Conservation (phyloP, 352 stramenopile species). For the Phytopythium chamaehyphon region DNA sequence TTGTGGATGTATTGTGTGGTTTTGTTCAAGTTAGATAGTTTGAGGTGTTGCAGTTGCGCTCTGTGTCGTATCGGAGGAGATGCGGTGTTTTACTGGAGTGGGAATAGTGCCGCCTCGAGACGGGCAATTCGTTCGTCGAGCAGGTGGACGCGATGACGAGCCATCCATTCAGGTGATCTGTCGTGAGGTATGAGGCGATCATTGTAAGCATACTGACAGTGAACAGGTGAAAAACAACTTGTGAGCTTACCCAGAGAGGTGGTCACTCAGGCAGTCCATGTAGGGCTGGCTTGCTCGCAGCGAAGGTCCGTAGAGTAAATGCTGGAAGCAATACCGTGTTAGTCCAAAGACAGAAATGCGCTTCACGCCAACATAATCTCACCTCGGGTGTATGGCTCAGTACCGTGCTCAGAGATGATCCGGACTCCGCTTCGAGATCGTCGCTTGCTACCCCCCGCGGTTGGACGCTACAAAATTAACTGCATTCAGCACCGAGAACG, state of each 20-base stretch:
- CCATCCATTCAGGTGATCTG: constrained; percentile 48
- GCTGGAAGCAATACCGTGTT: constrained; percentile 11
- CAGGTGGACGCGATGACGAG: constrained; percentile 26
- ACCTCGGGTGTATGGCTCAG: constrained; percentile 65
- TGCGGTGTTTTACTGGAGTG: background rate
- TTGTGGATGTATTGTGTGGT: too few relatives aligned
- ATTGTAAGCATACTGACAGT: too few relatives aligned
- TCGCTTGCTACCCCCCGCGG: constrained; percentile 42
- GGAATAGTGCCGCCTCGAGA: constrained; percentile 35
- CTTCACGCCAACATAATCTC: background rate
- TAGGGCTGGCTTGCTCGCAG: constrained; percentile 41
- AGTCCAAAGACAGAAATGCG: too few relatives aligned
- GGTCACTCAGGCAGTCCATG: constrained; percentile 53
- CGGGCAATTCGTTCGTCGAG: constrained; percentile 40
- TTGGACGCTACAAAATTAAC: background rate
- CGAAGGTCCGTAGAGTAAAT: constrained; percentile 42
- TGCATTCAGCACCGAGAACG: background rate
- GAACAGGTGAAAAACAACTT: too few relatives aligned
- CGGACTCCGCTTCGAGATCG: constrained; percentile 48
- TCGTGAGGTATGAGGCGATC: background rate
- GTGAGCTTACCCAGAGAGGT: constrained; percentile 41
- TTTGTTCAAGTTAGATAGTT: background rate
- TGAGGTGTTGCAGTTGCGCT: background rate
- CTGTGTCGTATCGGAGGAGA: background rate
- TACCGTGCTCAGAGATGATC: constrained; percentile 50